These are phyloP conservation scores for Hypoxylon sp. DNA, from an alignment of 2,329 filamentous ascomycete species.

Conservation along the genomic window DNA sequence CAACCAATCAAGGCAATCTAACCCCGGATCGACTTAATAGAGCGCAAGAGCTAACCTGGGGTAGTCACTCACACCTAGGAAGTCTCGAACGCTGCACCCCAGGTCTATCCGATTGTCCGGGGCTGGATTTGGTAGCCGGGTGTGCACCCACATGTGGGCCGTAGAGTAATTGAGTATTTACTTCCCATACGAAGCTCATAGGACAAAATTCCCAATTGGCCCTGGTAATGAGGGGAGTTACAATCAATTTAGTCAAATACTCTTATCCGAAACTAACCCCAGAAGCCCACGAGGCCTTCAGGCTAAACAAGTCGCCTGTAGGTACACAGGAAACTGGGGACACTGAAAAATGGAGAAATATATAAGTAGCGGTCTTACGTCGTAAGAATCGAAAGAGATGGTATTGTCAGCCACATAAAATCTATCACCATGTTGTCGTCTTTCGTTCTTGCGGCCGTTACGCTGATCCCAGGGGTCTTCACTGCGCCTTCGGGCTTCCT, in stretches of 20 bases:
- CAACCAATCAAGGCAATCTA: slow-evolving; percentile 2
- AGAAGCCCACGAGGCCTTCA: slow-evolving; percentile 48
- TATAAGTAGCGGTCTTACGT: slow-evolving; percentile 21
- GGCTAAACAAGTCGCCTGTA: slow-evolving; percentile 46
- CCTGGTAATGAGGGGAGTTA: slow-evolving; percentile 40
- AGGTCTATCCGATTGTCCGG: slow-evolving; percentile 47
- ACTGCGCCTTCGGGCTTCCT: slow-evolving; percentile 41
- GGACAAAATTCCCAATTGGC: slow-evolving; percentile 43
- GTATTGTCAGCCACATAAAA: slow-evolving; percentile 13
- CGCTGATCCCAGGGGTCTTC: slow-evolving; percentile 47
- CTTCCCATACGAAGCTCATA: slow-evolving; percentile 25
- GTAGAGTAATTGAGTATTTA: slow-evolving; percentile 10
- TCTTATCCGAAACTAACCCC: slow-evolving; percentile 45
- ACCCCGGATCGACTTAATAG: slow-evolving; percentile 4
- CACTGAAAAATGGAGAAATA: slow-evolving; percentile 19
- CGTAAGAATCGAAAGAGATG: slow-evolving; percentile 1
- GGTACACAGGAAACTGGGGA: slow-evolving; percentile 17
- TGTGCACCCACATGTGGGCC: slow-evolving; percentile 15
- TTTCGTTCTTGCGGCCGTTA: slow-evolving; percentile 46
- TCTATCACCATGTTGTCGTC: slow-evolving; percentile 46
- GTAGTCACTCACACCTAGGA: background rate
- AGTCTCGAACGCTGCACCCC: slow-evolving; percentile 42
- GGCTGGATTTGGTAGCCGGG: slow-evolving; percentile 34
- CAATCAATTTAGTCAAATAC: slow-evolving; percentile 42
- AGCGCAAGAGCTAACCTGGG: slow-evolving; percentile 4